Conservation (phyloP, 2,329 filamentous ascomycete genomes). For the Colletotrichum sp. region DNA sequence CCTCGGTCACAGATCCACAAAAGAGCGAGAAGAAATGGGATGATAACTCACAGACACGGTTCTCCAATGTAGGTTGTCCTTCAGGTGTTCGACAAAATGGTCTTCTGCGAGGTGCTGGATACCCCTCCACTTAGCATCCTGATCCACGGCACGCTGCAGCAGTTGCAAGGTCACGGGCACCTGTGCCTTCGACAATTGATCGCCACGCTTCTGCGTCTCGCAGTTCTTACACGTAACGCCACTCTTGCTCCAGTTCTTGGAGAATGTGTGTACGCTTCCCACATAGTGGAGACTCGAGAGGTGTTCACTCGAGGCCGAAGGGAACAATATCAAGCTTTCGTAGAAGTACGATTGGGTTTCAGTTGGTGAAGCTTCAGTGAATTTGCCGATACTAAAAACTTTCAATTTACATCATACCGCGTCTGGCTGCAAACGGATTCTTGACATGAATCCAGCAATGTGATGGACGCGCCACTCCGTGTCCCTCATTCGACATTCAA, state of each 20-base stretch:
- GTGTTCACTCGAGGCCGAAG: background rate
- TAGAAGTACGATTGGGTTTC: background rate
- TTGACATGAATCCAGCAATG: background rate
- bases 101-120: background rate
- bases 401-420: fast-evolving
- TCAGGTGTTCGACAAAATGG: background rate
- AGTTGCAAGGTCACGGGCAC: background rate
- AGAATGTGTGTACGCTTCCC: background rate
- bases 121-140: background rate
- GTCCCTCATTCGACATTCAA: background rate
- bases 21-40: background rate
- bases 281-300: background rate
- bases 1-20: background rate
- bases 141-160: background rate
- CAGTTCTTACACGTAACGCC: background rate
- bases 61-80: background rate
- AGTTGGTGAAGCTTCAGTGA: background rate
- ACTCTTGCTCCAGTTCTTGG: background rate
- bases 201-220: fast-evolving
- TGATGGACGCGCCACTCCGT: background rate
- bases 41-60: background rate
- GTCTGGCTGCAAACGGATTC: background rate
- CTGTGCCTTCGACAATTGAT: background rate
- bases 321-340: background rate
- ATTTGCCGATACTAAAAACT: background rate